A percentile compares a stretch with the other conserved stretches of the same genome.
Evolutionary conservation across 257 asterid species (phyloP).

Genomic region (Solanum clarkiae): DNA sequence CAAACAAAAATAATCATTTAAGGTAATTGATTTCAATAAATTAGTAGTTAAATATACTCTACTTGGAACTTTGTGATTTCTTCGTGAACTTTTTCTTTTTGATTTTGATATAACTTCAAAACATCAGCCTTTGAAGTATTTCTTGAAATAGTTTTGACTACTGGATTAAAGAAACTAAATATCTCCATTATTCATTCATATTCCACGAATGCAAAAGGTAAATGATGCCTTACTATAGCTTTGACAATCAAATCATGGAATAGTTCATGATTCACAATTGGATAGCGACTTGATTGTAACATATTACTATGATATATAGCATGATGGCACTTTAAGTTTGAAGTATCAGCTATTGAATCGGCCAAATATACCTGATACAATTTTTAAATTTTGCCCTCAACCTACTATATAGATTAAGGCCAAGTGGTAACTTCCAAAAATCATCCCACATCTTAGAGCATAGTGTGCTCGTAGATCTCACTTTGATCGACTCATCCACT

Average conservation of each 20-base stretch:
- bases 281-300: neutral
- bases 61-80: too few relatives aligned
- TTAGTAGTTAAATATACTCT: too few relatives aligned
- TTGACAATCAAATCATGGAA: neutral
- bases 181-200: too few relatives aligned
- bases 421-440: neutral
- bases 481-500: neutral
- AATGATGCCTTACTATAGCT: neutral
- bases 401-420: too few relatives aligned
- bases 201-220: neutral
- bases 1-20: too few relatives aligned
- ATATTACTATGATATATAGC: neutral
- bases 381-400: too few relatives aligned
- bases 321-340: neutral
- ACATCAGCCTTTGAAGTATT: too few relatives aligned
- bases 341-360: neutral
- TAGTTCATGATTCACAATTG: neutral
- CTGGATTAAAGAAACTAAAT: too few relatives aligned
- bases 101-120: too few relatives aligned
- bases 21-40: too few relatives aligned
- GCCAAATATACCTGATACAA: neutral
- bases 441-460: neutral
- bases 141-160: too few relatives aligned
- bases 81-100: too few relatives aligned
- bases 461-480: neutral